These are phyloP conservation scores for Meripilus lineatus DNA, from an alignment of 1,284 basidiomycete genomes.

Conservation along the genomic window DNA sequence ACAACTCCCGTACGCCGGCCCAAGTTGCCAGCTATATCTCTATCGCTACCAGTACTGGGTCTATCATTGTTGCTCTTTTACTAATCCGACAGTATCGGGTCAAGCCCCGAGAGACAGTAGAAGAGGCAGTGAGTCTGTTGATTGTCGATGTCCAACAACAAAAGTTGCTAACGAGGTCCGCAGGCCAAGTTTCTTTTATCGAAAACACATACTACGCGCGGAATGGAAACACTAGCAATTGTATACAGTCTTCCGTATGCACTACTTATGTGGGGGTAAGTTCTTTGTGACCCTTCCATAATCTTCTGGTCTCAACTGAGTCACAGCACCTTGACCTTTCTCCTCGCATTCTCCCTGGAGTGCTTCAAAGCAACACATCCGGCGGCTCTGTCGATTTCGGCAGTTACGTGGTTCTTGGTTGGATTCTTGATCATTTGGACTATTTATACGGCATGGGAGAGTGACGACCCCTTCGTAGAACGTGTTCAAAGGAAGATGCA, in stretches of 20 bases:
- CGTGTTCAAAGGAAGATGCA: no score
- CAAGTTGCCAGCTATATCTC: constrained; percentile 45
- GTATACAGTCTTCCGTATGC: constrained; percentile 33
- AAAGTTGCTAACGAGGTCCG: no score
- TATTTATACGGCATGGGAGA: constrained; percentile 19
- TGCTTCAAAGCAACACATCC: constrained; percentile 9
- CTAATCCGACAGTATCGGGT: constrained; percentile 40
- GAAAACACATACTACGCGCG: constrained; percentile 24
- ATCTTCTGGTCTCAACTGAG: no score
- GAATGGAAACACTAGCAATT: constrained; percentile 33
- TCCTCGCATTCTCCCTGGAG: constrained; percentile 16
- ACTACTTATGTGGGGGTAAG: constrained; percentile 37
- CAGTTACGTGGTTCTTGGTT: constrained; percentile 15
- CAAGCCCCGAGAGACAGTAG: constrained; percentile 31
- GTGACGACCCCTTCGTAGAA: no score
- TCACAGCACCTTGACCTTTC: constrained; percentile 17
- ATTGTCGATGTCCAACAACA: no score
- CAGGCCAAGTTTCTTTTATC: no score
- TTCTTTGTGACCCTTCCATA: constrained; percentile 10
- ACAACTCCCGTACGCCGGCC: constrained; percentile 24
- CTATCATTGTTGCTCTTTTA: constrained; percentile 41
- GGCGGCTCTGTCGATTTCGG: constrained; percentile 8
- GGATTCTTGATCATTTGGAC: constrained; percentile 17
- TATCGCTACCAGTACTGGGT: constrained; percentile 39
- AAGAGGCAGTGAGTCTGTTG: constrained; percentile 28